Conservation (phyloP, 2,329 filamentous ascomycete species). For the Fusarium sp. region DNA sequence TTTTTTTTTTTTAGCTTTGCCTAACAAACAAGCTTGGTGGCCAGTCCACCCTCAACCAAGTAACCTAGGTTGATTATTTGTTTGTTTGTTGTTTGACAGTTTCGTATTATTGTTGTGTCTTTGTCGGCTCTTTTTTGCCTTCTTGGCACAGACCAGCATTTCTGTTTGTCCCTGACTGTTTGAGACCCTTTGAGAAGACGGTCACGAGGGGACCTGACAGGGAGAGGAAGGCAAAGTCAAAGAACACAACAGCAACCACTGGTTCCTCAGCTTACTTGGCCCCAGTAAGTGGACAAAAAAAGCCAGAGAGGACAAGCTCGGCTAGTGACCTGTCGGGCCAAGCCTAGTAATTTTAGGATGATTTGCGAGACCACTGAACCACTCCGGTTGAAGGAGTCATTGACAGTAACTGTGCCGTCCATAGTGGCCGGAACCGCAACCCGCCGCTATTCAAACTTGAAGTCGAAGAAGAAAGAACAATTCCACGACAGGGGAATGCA, state of each 20-base stretch:
- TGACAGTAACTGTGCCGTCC: conserved; percentile 17
- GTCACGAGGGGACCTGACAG: conserved; percentile 22
- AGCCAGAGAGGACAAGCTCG: conserved; percentile 8
- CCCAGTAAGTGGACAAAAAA: conserved; percentile 24
- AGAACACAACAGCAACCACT: conserved; percentile 15
- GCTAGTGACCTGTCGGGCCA: conserved; percentile 28
- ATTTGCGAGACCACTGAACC: conserved; percentile 4
- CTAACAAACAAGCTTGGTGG: conserved; percentile 27
- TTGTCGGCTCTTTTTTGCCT: conserved; percentile 12
- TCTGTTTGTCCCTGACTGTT: conserved; percentile 7
- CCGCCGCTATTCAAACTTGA: conserved; percentile 25
- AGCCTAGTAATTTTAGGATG: conserved; percentile 18
- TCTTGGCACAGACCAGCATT: conserved; percentile 23
- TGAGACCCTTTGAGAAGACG: conserved; percentile 20
- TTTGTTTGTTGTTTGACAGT: conserved; percentile 13
- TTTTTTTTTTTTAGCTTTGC: conserved; percentile 24
- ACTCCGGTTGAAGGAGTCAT: conserved; percentile 28
- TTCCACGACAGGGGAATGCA: conserved; percentile 42
- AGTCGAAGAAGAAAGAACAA: conserved; percentile 46
- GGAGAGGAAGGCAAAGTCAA: conserved; percentile 18
- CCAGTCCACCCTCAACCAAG: conserved; percentile 9
- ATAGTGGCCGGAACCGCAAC: conserved; percentile 15
- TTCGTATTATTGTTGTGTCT: conserved; percentile 15
- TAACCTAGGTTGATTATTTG: not conserved
- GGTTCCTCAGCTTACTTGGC: conserved; percentile 12